A percentile compares a stretch with the other conserved stretches of the same genome.
Evolutionary conservation across 306 rosid genomes (phyloP).

Genomic region (Vachellia pachyceras): DNA sequence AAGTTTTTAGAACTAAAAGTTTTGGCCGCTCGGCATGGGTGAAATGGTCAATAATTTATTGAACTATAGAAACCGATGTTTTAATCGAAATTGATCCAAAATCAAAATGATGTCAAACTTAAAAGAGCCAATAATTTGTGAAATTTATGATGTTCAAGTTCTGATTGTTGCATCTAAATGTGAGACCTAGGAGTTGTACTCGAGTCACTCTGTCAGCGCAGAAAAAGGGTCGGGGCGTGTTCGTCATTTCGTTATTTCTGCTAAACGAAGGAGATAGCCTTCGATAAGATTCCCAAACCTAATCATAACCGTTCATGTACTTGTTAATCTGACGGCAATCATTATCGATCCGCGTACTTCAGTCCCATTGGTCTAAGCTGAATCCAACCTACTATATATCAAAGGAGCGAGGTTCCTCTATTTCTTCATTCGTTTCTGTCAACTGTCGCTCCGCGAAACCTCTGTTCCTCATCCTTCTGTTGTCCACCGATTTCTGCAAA

Average conservation of each 20-base stretch:
- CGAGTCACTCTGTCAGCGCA: no score
- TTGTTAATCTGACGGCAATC: slow-evolving; percentile 41
- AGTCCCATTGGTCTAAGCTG: slow-evolving; percentile 43
- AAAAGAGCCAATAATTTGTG: no score
- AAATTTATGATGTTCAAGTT: no score
- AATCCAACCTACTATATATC: slow-evolving; percentile 49
- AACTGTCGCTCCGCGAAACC: no score
- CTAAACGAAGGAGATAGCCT: not conserved
- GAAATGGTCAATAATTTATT: no score
- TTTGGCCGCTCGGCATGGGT: no score
- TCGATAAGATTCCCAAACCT: not conserved
- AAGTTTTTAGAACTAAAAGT: no score
- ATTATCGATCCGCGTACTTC: slow-evolving; percentile 49
- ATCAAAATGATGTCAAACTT: no score
- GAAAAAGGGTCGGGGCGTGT: slow-evolving; percentile 11
- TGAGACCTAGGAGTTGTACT: no score
- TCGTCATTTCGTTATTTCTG: slow-evolving; percentile 2
- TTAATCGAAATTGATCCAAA: no score
- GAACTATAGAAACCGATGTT: no score
- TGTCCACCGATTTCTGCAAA: not conserved
- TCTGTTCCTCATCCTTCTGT: not conserved
- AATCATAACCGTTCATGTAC: slow-evolving; percentile 50
- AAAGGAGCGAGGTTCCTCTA: not conserved
- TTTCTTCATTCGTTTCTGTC: not conserved
- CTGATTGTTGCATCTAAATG: no score